Conservation (phyloP, 1,284 basidiomycete genomes). For the Vanrija pseudolonga region DNA sequence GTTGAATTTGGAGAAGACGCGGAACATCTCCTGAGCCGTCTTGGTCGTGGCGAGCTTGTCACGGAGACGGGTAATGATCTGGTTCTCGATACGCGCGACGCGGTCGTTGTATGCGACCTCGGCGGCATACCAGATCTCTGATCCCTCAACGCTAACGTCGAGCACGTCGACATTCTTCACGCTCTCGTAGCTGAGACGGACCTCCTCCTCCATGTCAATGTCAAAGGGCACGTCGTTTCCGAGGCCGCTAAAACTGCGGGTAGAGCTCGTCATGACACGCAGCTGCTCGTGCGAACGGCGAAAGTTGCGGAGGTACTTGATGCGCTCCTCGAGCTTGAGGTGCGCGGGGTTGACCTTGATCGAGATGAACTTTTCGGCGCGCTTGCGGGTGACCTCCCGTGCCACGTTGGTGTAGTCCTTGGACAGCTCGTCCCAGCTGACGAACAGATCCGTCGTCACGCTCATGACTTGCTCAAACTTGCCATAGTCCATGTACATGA, state of each 20-base stretch:
- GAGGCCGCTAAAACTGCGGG: constrained; percentile 75
- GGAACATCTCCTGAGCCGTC: constrained; percentile 99
- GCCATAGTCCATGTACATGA: constrained; percentile 90
- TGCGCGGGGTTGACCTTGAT: constrained; percentile 94
- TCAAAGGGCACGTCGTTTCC: constrained; percentile 67
- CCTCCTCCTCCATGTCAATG: constrained; percentile 88
- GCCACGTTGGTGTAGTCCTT: constrained; percentile 99
- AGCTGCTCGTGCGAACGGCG: constrained; percentile 96
- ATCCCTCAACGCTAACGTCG: constrained; percentile 89
- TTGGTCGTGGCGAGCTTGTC: constrained; percentile 92
- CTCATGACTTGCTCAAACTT: constrained; percentile 83
- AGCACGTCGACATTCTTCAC: constrained; percentile 95
- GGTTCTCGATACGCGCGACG: constrained; percentile 94
- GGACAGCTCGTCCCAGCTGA: constrained; percentile 93
- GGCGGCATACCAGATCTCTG: constrained; percentile 96
- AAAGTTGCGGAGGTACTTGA: constrained; percentile 85
- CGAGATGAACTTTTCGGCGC: constrained; percentile 90
- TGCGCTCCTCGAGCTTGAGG: constrained; percentile 82
- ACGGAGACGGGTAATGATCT: constrained; percentile 89
- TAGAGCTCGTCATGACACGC: constrained; percentile 93
- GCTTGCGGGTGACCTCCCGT: constrained; percentile 87
- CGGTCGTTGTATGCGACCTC: constrained; percentile 98
- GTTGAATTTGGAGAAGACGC: constrained; percentile 98
- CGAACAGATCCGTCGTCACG: constrained; percentile 77
- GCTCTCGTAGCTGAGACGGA: constrained; percentile 88